phyloP scores from a whole-genome alignment of 306 rosid species.

The Trifolium repens region DNA sequence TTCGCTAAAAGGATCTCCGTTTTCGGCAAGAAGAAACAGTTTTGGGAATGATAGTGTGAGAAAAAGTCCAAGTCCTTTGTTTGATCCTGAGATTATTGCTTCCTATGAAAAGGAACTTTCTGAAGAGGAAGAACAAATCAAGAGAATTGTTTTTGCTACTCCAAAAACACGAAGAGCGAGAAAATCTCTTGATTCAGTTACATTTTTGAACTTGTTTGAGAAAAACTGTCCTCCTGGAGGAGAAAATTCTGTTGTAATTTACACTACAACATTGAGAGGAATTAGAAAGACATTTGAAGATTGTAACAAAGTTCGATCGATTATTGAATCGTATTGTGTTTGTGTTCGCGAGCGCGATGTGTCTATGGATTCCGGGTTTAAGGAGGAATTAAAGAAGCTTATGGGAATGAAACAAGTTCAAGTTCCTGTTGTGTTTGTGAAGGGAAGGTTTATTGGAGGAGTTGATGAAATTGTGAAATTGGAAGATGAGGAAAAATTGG shows the following conservation, averaged over 20 bases:
- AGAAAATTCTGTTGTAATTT: slow-evolving; percentile 66
- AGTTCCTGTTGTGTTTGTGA: slow-evolving; percentile 80
- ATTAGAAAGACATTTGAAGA: slow-evolving; percentile 91
- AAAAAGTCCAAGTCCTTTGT: slow-evolving; percentile 66
- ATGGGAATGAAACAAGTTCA: slow-evolving; percentile 66
- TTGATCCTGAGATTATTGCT: slow-evolving; percentile 81
- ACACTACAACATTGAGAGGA: slow-evolving; percentile 90
- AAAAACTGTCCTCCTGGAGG: slow-evolving; percentile 75
- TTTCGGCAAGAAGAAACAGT: slow-evolving; percentile 50
- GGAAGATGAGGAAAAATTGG: slow-evolving; percentile 86
- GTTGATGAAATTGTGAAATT: slow-evolving; percentile 71
- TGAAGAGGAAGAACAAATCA: slow-evolving; percentile 76
- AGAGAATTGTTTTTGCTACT: slow-evolving; percentile 73
- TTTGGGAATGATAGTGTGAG: slow-evolving; percentile 54
- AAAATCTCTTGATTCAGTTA: slow-evolving; percentile 43
- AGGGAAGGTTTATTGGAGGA: slow-evolving; percentile 82
- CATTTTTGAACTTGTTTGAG: slow-evolving; percentile 54
- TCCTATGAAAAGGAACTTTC: slow-evolving; percentile 74
- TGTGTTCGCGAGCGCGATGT: slow-evolving; percentile 72
- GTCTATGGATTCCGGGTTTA: slow-evolving; percentile 94
- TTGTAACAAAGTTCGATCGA: slow-evolving; percentile 73
- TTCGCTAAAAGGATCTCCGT: slow-evolving; percentile 62
- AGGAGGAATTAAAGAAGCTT: slow-evolving; percentile 76
- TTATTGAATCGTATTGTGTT: slow-evolving; percentile 66
- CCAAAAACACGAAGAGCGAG: slow-evolving; percentile 47